Base-by-base conservation (phyloP, 2,329 filamentous ascomycete species). In the Fusarium coffeatum region DNA sequence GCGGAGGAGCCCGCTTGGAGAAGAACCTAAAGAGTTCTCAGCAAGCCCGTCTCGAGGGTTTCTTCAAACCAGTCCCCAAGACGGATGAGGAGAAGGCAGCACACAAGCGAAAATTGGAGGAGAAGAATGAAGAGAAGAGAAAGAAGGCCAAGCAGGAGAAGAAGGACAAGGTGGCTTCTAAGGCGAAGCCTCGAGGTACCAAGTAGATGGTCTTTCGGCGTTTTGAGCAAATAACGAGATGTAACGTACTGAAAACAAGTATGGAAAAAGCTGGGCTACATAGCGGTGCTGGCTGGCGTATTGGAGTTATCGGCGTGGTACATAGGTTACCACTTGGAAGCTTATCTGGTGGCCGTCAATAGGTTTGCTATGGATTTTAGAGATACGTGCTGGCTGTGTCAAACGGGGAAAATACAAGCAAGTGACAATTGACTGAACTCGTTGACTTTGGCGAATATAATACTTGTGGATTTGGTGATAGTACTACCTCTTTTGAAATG, bases 71-170 rank as follows among this genome's bases (percentile, higher is more conserved):
- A 2, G 83, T 97, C 18, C 92, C 93, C 66, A 97, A 95, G 84
- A 93, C 94, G 1, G 92, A 94, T 1, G 92, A 90, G 69, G 90
- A 99, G 83, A 92, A 95, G 82, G 91, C 91, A 56, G 90, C 82
- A 43, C 83, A 97, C 76, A 99, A 99, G 87, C 88, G 96, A 72
- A 99, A 98, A 85, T 87, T 96, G 40, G 95, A 98, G 55, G 93
- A 94, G 82, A 97, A 97, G 84, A 86, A 93, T 32, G 94, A 94
- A 75, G 92, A 94, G 74, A 94, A 93, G 82, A 98, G 95, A 85
- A 98, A 98, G 87, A 97, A 94, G 83, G 86, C 92, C 73, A 99
- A 98, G 87, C 89, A 93, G 68, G 93, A 97, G 61, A 94, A 95
- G 76, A 98, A 98, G 85, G 93, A 94, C 71, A 99, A 98, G 88